Percentiles rank a stretch among this genome's conserved stretches.
These are phyloP conservation scores for Magnaporthiopsis rhizophila DNA, from an alignment of 2,329 filamentous ascomycete species.

Conservation along the genomic window DNA sequence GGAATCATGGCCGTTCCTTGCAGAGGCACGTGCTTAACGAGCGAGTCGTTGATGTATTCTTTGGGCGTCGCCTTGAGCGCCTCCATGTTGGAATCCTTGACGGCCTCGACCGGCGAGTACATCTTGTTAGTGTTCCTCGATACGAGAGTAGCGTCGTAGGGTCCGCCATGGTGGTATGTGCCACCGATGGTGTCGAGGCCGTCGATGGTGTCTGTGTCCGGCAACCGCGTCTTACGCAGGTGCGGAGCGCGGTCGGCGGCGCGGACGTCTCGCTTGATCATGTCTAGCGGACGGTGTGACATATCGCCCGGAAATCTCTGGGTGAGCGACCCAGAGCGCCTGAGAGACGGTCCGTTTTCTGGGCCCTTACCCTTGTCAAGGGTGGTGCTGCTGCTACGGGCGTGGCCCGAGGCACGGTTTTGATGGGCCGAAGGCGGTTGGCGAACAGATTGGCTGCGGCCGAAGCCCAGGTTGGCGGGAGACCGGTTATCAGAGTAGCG, in stretches of 20 bases:
- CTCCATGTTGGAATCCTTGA: slow-evolving; percentile 63
- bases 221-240: slow-evolving; percentile 49
- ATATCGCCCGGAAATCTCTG: slow-evolving; percentile 57
- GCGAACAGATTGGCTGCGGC: slow-evolving; percentile 12
- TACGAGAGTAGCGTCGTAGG: slow-evolving; percentile 75
- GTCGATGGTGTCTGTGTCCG: slow-evolving; percentile 74
- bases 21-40: slow-evolving; percentile 67
- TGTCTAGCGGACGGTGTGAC: slow-evolving; percentile 58
- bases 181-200: slow-evolving; percentile 59
- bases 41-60: slow-evolving; percentile 68
- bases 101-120: slow-evolving; percentile 68
- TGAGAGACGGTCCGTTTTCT: slow-evolving; percentile 8
- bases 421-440: slow-evolving; percentile 1
- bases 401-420: slow-evolving; percentile 1
- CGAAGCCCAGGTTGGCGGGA: slow-evolving; percentile 12
- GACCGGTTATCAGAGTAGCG: slow-evolving; percentile 2
- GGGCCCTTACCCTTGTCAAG: slow-evolving; percentile 8
- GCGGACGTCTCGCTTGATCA: slow-evolving; percentile 54
- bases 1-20: slow-evolving; percentile 75
- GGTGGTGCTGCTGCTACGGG: slow-evolving; percentile 16
- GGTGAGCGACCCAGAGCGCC: slow-evolving; percentile 35
- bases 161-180: slow-evolving; percentile 81
- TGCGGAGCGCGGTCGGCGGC: slow-evolving; percentile 59
- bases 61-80: slow-evolving; percentile 72
- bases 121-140: slow-evolving; percentile 59